Conservation (phyloP, 495 filamentous ascomycete species). For the Ramalina peruviana region DNA sequence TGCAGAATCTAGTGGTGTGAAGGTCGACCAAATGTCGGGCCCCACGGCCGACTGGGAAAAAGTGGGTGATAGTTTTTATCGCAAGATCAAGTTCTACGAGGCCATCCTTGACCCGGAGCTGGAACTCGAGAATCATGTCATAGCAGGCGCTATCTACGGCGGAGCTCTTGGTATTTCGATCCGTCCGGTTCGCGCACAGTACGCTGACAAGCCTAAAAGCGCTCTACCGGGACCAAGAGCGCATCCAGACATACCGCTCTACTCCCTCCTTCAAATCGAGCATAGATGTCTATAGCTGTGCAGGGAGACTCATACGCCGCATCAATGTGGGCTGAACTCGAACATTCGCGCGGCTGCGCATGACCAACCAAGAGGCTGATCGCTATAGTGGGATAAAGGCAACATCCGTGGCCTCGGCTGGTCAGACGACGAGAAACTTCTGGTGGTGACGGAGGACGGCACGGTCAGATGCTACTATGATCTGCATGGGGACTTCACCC, state of each 20-base stretch:
- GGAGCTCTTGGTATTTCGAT: conserved; percentile 67
- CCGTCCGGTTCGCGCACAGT: neutral
- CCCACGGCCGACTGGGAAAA: conserved; percentile 89
- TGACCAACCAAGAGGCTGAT: neutral
- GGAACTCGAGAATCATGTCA: conserved; percentile 88
- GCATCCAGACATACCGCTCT: conserved; percentile 63
- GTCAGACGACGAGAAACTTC: conserved; percentile 90
- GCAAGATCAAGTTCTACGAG: conserved; percentile 84
- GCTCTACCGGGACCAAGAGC: conserved; percentile 75
- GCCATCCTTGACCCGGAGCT: conserved; percentile 81
- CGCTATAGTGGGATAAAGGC: conserved; percentile 76
- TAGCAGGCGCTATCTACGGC: conserved; percentile 85
- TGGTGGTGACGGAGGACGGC: conserved; percentile 80
- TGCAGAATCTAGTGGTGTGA: neutral
- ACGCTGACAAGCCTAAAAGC: conserved; percentile 37
- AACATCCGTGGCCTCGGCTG: conserved; percentile 81
- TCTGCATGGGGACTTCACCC: conserved; percentile 82
- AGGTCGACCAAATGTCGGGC: conserved; percentile 22
- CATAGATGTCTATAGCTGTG: conserved; percentile 88
- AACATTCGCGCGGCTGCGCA: neutral
- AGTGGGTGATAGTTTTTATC: conserved; percentile 83
- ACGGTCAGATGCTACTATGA: conserved; percentile 86
- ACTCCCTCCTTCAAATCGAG: conserved; percentile 59
- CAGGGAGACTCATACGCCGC: conserved; percentile 66
- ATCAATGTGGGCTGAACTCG: conserved; percentile 39